A percentile compares a stretch with the other conserved stretches of the same genome.
phyloP scores from a whole-genome alignment of 257 asterid species.

The Primulina eburnea region DNA sequence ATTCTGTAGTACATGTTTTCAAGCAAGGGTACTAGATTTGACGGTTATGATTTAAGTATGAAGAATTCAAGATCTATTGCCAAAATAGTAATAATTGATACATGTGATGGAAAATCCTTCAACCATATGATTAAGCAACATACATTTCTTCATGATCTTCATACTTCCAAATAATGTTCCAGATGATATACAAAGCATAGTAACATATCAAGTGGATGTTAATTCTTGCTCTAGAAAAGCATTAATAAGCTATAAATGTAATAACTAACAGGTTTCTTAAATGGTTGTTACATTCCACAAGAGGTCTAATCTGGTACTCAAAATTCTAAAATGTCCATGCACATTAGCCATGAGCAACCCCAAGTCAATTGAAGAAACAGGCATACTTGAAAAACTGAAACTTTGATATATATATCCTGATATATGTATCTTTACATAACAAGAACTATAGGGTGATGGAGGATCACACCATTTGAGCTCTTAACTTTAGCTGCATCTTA shows the following conservation, averaged over 20 bases:
- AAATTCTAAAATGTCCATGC: not conserved
- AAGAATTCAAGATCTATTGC: not conserved
- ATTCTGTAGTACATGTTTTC: not conserved
- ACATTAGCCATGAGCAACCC: not conserved
- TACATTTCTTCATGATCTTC: not conserved
- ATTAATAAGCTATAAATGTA: not conserved
- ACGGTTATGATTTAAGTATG: not conserved
- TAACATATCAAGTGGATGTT: not conserved
- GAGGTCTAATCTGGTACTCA: not conserved
- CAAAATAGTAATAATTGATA: not conserved
- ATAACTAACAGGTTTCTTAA: not conserved
- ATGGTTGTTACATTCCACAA: not conserved
- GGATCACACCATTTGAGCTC: not conserved
- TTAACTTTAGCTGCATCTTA: not conserved
- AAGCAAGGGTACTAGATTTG: constrained; percentile 3
- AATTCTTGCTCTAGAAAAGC: constrained; percentile 7
- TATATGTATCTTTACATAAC: not conserved
- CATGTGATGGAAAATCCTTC: not conserved
- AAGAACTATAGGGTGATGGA: not conserved
- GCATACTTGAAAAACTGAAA: not conserved
- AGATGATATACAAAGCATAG: not conserved
- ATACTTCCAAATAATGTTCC: not conserved
- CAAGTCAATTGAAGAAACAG: not conserved
- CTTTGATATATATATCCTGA: not conserved
- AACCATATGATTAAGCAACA: constrained; percentile 12